These are phyloP conservation scores for Tetradesmus lagerheimii DNA, from an alignment of 139 green algal genomes.

Conservation along the genomic window DNA sequence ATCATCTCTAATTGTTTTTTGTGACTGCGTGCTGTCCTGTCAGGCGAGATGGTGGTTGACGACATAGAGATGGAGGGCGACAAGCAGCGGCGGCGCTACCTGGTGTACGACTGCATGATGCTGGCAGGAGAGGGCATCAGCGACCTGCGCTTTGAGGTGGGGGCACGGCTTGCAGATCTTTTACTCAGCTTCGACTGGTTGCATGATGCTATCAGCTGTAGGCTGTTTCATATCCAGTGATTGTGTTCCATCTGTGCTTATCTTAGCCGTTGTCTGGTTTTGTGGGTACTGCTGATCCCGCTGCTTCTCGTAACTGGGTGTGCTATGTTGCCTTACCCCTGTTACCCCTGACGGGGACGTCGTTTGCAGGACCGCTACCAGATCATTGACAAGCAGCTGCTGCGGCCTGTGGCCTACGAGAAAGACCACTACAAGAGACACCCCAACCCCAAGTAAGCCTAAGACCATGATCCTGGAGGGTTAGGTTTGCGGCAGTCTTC, in stretches of 20 bases:
- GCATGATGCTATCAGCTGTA: too few relatives aligned
- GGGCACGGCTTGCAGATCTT: background rate
- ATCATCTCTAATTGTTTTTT: too few relatives aligned
- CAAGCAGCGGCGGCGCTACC: constrained; percentile 62
- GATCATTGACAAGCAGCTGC: constrained; percentile 41
- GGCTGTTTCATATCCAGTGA: too few relatives aligned
- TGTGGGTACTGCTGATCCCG: too few relatives aligned
- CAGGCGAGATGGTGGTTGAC: constrained; percentile 53
- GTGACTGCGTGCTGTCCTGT: background rate
- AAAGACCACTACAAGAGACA: constrained; percentile 49
- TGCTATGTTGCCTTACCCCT: background rate
- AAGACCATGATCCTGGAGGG: too few relatives aligned
- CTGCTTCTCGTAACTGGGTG: too few relatives aligned
- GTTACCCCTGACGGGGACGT: too few relatives aligned
- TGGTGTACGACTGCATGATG: constrained; percentile 93
- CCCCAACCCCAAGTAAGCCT: background rate
- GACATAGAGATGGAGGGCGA: constrained; percentile 12
- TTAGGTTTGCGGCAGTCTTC: too few relatives aligned
- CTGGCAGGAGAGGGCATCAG: constrained; percentile 69
- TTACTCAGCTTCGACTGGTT: too few relatives aligned
- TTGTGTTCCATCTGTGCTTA: too few relatives aligned
- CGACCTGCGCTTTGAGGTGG: constrained; percentile 72
- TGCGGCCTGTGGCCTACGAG: constrained; percentile 70
- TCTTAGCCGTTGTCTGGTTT: too few relatives aligned
- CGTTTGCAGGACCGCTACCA: constrained; percentile 42